These are phyloP conservation scores for Fusarium nygamai DNA, from an alignment of 2,329 filamentous ascomycete species.

Conservation along the genomic window DNA sequence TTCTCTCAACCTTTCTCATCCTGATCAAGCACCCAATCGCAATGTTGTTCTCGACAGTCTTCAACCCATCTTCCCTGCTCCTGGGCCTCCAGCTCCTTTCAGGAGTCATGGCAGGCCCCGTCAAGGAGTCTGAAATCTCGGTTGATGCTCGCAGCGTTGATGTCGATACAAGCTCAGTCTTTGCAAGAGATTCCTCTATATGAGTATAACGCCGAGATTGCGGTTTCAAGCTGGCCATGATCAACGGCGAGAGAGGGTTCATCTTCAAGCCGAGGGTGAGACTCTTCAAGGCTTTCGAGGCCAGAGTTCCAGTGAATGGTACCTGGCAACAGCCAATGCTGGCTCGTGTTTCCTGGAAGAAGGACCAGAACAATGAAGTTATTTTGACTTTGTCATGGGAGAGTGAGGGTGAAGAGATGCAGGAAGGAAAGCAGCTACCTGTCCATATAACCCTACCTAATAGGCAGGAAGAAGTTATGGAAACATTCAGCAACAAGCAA, in stretches of 20 bases:
- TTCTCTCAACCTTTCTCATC: no score
- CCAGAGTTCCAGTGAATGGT: background rate
- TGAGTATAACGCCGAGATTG: background rate
- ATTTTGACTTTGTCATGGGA: background rate
- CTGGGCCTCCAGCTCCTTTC: no score
- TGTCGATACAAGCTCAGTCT: no score
- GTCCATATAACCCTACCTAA: background rate
- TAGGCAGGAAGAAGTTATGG: background rate
- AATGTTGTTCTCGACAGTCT: no score
- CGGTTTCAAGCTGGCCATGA: background rate
- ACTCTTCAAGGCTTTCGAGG: background rate
- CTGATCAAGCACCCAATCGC: no score
- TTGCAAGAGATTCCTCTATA: no score
- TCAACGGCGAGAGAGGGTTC: background rate
- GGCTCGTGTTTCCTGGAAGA: background rate
- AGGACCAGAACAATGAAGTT: background rate
- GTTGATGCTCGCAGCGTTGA: no score
- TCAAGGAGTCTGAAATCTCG: no score
- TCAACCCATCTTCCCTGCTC: no score
- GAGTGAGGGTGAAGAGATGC: background rate
- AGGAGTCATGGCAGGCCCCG: no score
- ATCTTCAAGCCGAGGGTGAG: background rate
- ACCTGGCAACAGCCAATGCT: background rate
- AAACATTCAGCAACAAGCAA: background rate
- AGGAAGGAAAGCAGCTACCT: background rate